Evolutionary conservation across 2,329 filamentous ascomycete genomes (phyloP), one percentile per base, ranked within the genome.

Genomic region (Myriosclerotinia scirpicola): DNA sequence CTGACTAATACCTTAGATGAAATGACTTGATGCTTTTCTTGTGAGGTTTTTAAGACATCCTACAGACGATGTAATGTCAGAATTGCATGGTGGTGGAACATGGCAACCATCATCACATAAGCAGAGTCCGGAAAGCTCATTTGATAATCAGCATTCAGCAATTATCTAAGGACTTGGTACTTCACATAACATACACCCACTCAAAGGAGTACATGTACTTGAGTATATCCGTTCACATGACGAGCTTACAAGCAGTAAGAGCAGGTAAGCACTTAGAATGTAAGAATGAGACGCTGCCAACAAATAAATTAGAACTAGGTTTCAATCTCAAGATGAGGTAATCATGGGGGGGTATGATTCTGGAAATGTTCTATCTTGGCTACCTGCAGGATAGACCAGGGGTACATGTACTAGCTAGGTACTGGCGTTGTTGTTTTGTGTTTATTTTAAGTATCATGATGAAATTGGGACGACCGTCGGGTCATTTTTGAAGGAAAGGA

Each of bases 241-340:
- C 15, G 42, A 36, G 15, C 30, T 44, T 46, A 46, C 52, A 64
- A 44, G 52, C 50, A 46, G 61, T 42, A 14, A 44, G 30, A 54
- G 44, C 26, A 20, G 22, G 64, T 66, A 60, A 66, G 64, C 64
- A 66, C 55, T 54, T 60, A 61, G 55, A 66, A 66, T 54, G 44
- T 60, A 15, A n/a, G 17, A 60, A 42, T 53, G 55, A 8, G 9
- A 61, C 55, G 44, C 36, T 40, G 55, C 46, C 26, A 42, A 61
- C 30, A 26, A 46, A 17, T 38, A 20, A 54, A 42, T 44, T 66
- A 55, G 36, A 60, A 9, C 17, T 38, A 26, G 22, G 15, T 20
- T 46, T 17, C 30, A 36, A 38, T 20, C 26, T 50, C 30, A 30
- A 58, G 46, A 66, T 66, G 64, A 66, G 64, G 48, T 61, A 66